Evolutionary conservation across 2,329 filamentous ascomycete genomes (phyloP).

Genomic region (Fusarium humuli): DNA sequence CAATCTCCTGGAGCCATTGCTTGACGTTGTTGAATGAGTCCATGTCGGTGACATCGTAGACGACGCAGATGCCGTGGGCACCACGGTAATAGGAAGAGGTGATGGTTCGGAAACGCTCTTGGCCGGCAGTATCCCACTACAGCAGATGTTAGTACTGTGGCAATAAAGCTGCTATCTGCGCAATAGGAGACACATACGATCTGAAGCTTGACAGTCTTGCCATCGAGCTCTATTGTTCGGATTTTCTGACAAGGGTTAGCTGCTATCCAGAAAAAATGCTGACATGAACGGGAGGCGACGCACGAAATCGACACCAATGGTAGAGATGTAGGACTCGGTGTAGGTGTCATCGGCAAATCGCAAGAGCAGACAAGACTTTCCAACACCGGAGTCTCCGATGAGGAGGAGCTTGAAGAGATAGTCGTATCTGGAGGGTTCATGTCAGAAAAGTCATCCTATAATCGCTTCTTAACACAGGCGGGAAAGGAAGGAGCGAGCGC

Average conservation of each 20-base stretch:
- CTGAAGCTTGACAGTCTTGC: constrained; percentile 99
- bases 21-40: constrained; percentile 99
- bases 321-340: constrained; percentile 99
- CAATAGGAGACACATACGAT: constrained; percentile 74
- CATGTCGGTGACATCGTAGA: constrained; percentile 99
- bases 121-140: constrained; percentile 98
- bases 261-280: constrained; percentile 6
- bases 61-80: constrained; percentile 98
- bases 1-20: constrained; percentile 99
- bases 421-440: constrained; percentile 81
- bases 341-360: constrained; percentile 99
- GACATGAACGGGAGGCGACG: constrained; percentile 53
- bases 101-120: constrained; percentile 99
- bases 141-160: constrained; percentile 24
- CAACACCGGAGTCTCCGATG: constrained; percentile 99
- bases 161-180: background rate
- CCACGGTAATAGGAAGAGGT: constrained; percentile 99
- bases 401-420: constrained; percentile 99
- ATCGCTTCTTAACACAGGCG: constrained; percentile 19
- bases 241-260: constrained; percentile 79
- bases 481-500: background rate
- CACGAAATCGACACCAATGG: constrained; percentile 99
- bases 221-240: constrained; percentile 98
- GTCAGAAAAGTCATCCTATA: constrained; percentile 43
- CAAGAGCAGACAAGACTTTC: constrained; percentile 98